Evolutionary conservation across 2,329 filamentous ascomycete species (phyloP).

Genomic region (Furcasterigmium furcatum): DNA sequence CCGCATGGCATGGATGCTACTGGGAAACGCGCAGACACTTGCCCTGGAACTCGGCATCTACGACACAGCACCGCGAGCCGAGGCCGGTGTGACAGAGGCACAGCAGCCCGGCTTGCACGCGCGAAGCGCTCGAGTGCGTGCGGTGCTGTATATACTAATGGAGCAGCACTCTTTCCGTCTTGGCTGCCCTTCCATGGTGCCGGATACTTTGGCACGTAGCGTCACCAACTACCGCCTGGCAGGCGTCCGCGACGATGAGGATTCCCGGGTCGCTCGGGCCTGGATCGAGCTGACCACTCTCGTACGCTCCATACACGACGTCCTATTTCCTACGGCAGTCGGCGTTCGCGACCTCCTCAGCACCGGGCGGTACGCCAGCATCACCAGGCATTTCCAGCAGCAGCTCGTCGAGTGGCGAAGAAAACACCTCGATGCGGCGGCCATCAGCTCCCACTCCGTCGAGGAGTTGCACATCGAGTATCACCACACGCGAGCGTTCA

Average conservation of each 20-base stretch:
- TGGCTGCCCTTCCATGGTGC: slow-evolving; percentile 2
- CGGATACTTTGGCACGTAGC: background rate
- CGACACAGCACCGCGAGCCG: slow-evolving; percentile 17
- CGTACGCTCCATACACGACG: background rate
- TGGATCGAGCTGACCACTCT: background rate
- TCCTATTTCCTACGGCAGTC: background rate
- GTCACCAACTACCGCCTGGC: background rate
- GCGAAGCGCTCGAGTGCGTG: slow-evolving; percentile 34
- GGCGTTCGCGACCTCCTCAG: slow-evolving; percentile 31
- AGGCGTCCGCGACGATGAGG: background rate
- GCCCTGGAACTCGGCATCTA: slow-evolving; percentile 51
- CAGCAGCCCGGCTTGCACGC: background rate
- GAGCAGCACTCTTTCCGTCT: slow-evolving; percentile 5
- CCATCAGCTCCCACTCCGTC: background rate
- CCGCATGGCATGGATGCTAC: slow-evolving; percentile 58
- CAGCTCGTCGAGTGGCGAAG: background rate
- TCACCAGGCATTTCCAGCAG: slow-evolving; percentile 8
- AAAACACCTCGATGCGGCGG: background rate
- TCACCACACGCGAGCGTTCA: slow-evolving; percentile 36
- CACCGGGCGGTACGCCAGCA: slow-evolving; percentile 38
- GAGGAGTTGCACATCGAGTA: slow-evolving; percentile 49
- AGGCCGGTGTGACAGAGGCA: background rate
- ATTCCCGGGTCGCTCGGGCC: background rate
- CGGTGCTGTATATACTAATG: background rate
- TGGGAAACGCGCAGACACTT: slow-evolving; percentile 49